These are phyloP conservation scores for Persicaria tinctoria DNA, from an alignment of 148 eudicot species.

Conservation along the genomic window DNA sequence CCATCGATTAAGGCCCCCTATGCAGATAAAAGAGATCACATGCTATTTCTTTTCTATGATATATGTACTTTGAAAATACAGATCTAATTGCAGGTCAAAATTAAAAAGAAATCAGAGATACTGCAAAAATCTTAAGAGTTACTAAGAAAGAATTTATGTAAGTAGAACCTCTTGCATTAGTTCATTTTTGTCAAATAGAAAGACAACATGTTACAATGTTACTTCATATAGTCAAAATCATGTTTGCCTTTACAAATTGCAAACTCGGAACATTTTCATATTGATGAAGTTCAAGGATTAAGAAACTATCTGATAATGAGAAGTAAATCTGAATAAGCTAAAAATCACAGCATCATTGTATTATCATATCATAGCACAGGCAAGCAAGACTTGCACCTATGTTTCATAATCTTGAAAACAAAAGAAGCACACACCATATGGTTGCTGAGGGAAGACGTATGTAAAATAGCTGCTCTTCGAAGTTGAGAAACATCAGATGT, in stretches of 20 bases:
- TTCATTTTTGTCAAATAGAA: neutral
- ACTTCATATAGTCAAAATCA: neutral
- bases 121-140: neutral
- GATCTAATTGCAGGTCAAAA: neutral
- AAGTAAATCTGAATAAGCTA: neutral
- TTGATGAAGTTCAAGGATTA: neutral
- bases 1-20: conserved; percentile 90
- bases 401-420: neutral
- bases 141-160: neutral
- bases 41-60: neutral
- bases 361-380: neutral
- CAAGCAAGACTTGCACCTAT: neutral
- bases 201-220: neutral
- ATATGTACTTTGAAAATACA: neutral
- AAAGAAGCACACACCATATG: conserved; percentile 56
- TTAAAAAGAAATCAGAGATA: neutral
- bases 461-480: conserved; percentile 81
- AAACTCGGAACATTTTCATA: neutral
- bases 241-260: neutral
- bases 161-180: neutral
- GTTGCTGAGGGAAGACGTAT: conserved; percentile 71
- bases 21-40: conserved; percentile 16
- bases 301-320: neutral
- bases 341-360: neutral
- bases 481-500: conserved; percentile 92